These are phyloP conservation scores for Lasiosphaeria miniovina DNA, from an alignment of 495 filamentous ascomycete species.

Conservation along the genomic window DNA sequence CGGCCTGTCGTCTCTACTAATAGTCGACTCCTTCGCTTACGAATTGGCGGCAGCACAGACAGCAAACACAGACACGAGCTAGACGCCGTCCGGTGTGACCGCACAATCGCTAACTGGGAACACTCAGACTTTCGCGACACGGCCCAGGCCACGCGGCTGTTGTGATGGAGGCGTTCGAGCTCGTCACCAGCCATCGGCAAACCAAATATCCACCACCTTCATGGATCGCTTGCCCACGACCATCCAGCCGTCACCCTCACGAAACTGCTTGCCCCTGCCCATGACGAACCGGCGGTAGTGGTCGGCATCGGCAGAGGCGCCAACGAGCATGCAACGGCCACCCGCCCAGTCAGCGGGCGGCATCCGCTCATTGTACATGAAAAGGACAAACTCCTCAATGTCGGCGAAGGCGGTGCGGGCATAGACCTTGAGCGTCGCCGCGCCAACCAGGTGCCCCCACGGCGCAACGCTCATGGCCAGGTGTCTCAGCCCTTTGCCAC, in stretches of 20 bases:
- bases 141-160: too few relatives aligned
- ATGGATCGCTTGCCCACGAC: slow-evolving; percentile 24
- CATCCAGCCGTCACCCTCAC: slow-evolving; percentile 26
- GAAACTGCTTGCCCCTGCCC: slow-evolving; percentile 25
- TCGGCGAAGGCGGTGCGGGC: slow-evolving; percentile 25
- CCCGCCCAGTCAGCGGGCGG: slow-evolving; percentile 25
- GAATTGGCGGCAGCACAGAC: too few relatives aligned
- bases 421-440: slow-evolving; percentile 26
- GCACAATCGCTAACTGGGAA: too few relatives aligned
- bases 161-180: too few relatives aligned
- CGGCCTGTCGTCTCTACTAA: too few relatives aligned
- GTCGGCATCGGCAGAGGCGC: slow-evolving; percentile 14
- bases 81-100: too few relatives aligned
- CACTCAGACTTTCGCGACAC: too few relatives aligned
- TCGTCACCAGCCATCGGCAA: slow-evolving; percentile 23
- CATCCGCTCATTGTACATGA: slow-evolving; percentile 22
- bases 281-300: slow-evolving; percentile 24
- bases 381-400: slow-evolving; percentile 28
- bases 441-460: slow-evolving; percentile 47
- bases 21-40: too few relatives aligned
- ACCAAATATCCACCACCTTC: slow-evolving; percentile 25
- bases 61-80: too few relatives aligned
- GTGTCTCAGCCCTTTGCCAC: slow-evolving; percentile 54
- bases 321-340: slow-evolving; percentile 16
- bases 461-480: slow-evolving; percentile 58